These are phyloP conservation scores for Backusella liffmaniae DNA, from an alignment of 192 early-diverging fungal genomes.

Conservation along the genomic window DNA sequence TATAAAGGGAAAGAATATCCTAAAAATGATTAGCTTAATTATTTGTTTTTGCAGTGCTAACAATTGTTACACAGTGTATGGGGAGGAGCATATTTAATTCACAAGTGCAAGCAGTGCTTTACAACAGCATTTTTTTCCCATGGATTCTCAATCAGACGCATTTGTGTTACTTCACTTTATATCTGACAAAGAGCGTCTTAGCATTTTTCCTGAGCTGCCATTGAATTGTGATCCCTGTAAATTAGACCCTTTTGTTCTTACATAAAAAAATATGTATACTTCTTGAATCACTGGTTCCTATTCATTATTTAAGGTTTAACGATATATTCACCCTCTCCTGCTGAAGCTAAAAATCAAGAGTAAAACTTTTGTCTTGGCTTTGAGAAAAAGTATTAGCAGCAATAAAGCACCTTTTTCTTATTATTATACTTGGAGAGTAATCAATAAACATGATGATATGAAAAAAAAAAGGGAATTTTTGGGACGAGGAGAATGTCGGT, in stretches of 20 bases:
- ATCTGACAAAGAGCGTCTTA: no score
- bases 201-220: neutral
- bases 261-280: neutral
- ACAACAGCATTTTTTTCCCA: neutral
- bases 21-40: neutral
- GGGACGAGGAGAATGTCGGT: neutral
- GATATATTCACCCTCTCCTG: no score
- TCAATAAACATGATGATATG: neutral
- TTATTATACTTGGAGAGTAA: neutral
- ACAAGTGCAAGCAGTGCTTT: neutral
- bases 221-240: conserved; percentile 1
- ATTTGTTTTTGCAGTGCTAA: neutral
- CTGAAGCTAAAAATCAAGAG: no score
- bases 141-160: neutral
- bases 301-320: no score
- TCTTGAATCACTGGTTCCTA: neutral
- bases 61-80: neutral
- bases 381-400: neutral
- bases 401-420: neutral
- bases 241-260: neutral
- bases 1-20: neutral
- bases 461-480: neutral
- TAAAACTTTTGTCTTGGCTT: neutral
- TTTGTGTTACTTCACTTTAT: neutral
- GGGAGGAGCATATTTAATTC: neutral